Evolutionary conservation across 108 stramenopile genomes (phyloP).

Genomic region (Nitzschia sp.): DNA sequence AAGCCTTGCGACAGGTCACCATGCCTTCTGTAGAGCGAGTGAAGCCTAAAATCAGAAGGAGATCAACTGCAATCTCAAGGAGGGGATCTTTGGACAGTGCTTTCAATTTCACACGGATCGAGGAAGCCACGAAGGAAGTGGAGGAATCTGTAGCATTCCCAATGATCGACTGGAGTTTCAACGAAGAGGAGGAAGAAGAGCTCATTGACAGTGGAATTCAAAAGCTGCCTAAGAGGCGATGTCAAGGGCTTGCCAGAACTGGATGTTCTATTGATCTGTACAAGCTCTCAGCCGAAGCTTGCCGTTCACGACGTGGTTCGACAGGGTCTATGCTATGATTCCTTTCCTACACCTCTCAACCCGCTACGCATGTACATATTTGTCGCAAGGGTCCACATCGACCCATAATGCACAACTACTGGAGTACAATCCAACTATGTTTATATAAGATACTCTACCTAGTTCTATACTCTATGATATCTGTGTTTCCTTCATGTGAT

Average conservation of each 20-base stretch:
- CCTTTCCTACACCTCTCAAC: background rate
- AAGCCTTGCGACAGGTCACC: conserved; percentile 2
- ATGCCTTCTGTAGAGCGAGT: background rate
- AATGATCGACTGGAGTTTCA: conserved; percentile 31
- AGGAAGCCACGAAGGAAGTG: conserved; percentile 24
- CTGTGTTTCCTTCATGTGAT: too few relatives aligned
- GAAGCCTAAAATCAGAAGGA: conserved; percentile 3
- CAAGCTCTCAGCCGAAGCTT: background rate
- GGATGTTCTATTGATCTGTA: conserved; percentile 26
- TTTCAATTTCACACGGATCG: conserved; percentile 25
- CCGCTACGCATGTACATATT: too few relatives aligned
- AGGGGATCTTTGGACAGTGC: background rate
- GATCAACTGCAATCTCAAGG: background rate
- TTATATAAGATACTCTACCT: too few relatives aligned
- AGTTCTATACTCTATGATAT: too few relatives aligned
- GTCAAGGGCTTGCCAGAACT: conserved; percentile 30
- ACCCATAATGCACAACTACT: too few relatives aligned
- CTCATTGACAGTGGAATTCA: background rate
- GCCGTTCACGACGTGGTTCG: conserved; percentile 22
- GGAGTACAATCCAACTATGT: too few relatives aligned
- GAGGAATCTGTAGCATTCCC: conserved; percentile 45
- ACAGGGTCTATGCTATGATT: conserved; percentile 30
- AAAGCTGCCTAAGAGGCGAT: conserved; percentile 15
- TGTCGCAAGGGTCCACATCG: too few relatives aligned
- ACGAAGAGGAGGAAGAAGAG: conserved; percentile 28